These are phyloP conservation scores for Pythium scleroteichum DNA, from an alignment of 352 stramenopile genomes.

Conservation along the genomic window DNA sequence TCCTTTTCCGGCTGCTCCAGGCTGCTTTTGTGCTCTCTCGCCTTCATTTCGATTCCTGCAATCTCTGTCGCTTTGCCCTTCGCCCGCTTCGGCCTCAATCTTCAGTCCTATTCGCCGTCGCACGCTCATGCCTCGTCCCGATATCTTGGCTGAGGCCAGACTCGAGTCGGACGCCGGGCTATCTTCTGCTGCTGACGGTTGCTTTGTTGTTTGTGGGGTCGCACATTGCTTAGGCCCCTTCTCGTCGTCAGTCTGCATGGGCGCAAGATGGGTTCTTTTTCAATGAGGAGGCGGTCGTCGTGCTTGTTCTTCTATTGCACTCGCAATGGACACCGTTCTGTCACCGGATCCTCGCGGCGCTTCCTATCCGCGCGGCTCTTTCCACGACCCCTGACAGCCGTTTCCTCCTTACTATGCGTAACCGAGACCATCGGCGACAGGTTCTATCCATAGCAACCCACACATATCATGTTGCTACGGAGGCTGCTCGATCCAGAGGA, in stretches of 20 bases:
- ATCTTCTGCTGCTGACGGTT: no score
- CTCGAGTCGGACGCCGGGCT: no score
- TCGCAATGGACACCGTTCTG: neutral
- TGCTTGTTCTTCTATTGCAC: conserved; percentile 4
- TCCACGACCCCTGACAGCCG: conserved; percentile 16
- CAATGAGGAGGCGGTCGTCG: neutral
- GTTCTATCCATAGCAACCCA: conserved; percentile 5
- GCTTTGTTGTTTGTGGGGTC: neutral
- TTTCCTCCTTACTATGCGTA: conserved; percentile 9
- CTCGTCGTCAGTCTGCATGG: neutral
- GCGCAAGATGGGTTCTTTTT: neutral
- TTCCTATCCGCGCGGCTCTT: conserved; percentile 10
- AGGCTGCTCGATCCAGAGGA: conserved; percentile 59
- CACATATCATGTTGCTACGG: conserved; percentile 44
- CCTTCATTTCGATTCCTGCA: neutral
- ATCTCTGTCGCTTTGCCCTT: neutral
- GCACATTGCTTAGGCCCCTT: neutral
- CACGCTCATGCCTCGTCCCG: conserved; percentile 21
- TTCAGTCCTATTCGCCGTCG: conserved; percentile 25
- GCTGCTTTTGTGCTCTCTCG: neutral
- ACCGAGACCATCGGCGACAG: conserved; percentile 7
- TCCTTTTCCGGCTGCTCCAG: neutral
- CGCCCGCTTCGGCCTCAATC: conserved; percentile 27
- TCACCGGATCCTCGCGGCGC: neutral
- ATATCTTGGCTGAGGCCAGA: conserved; percentile 1